Conservation (phyloP, 352 stramenopile genomes). For the Globisporangium irregulare region DNA sequence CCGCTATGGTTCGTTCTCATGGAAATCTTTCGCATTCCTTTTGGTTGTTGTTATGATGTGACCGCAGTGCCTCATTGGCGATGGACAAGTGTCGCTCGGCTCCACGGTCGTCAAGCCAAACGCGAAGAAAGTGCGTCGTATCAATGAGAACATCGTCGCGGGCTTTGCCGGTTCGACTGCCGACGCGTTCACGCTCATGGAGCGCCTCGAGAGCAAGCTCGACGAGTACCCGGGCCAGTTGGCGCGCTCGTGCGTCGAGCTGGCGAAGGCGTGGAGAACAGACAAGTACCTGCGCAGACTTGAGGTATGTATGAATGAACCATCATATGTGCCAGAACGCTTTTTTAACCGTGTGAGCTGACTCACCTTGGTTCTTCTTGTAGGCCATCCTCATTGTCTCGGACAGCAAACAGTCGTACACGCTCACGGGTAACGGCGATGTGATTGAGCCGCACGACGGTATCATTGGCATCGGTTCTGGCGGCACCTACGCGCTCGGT, state of each 20-base stretch:
- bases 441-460: slow-evolving; percentile 96
- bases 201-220: slow-evolving; percentile 97
- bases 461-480: slow-evolving; percentile 94
- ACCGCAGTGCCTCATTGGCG: slow-evolving; percentile 92
- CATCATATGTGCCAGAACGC: background rate
- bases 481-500: slow-evolving; percentile 93
- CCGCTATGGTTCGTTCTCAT: background rate
- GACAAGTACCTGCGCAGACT: slow-evolving; percentile 98
- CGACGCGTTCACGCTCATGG: slow-evolving; percentile 98
- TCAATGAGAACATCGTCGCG: slow-evolving; percentile 94
- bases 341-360: background rate
- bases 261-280: slow-evolving; percentile 99
- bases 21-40: background rate
- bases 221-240: slow-evolving; percentile 98
- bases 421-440: slow-evolving; percentile 98
- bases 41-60: background rate
- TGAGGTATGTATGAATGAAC: slow-evolving; percentile 55
- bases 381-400: slow-evolving; percentile 92
- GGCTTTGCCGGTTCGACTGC: slow-evolving; percentile 97
- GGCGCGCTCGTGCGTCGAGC: slow-evolving; percentile 94
- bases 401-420: slow-evolving; percentile 95
- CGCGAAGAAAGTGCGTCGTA: slow-evolving; percentile 96
- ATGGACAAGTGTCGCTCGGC: slow-evolving; percentile 97
- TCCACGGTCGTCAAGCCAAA: slow-evolving; percentile 97
- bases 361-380: background rate